Base-by-base conservation (phyloP, 2,329 filamentous ascomycete species). In the Sphaerulina vaccinii region DNA sequence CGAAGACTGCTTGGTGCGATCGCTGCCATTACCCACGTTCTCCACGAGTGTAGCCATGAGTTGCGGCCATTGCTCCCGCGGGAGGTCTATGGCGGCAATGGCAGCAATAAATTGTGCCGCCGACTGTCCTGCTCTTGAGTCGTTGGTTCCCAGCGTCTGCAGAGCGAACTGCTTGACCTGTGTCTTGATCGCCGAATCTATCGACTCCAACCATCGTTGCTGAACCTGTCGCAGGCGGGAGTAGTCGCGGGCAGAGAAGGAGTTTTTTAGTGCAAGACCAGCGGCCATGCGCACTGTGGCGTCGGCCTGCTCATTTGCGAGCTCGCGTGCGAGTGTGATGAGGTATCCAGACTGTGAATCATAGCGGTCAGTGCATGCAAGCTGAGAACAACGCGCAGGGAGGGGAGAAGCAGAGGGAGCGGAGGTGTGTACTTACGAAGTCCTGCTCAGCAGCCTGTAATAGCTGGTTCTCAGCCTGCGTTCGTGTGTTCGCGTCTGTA, bases 251-350 rank as follows among this genome's bases (percentile, higher is more conserved):
- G 91, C 88, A 68, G 89, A 90, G 78, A 99, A 97, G 67, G 93
- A 88, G 80, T 99, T 99, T 78, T 99, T 99, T 68, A 99, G 80
- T 64, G 93, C 92, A 65, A 99, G 83, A 83, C 91, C 93, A 65
- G 93, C 93, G 63, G 93, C 92, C 64, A 89, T 87, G 80, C 93
- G 87, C 70, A 96, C 93, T 69, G 89, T 83, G 60, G 87, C 82
- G 69, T 88, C 80, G 62, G 87, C 85, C 63, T 83, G 81, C 69
- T 97, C 92, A 75, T 96, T 96, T 70, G 91, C 90, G 68, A 99
- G 84, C 75, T 95, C 90, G 75, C 89, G 87, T 62, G 93, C 92
- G 69, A 99, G 87, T 59, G 90, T 93, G 62, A 86, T 84, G 62
- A 97, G 85, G 76, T 99, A 99, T 73, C 87, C 84, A 67, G 93